Evolutionary conservation across 2,329 filamentous ascomycete genomes (phyloP).

Genomic region (Clarireedia sp.): DNA sequence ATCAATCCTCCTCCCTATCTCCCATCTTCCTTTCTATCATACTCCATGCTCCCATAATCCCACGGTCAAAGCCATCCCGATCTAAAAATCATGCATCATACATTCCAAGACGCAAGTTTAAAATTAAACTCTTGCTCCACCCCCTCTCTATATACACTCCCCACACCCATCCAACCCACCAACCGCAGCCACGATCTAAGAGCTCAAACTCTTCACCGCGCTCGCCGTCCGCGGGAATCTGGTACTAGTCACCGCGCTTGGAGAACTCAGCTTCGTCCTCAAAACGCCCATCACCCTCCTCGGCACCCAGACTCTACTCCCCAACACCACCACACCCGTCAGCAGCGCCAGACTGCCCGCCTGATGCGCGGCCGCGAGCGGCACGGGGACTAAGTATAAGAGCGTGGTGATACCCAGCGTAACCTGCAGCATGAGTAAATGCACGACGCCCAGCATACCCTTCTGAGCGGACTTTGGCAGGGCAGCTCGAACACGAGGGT

Average conservation of each 20-base stretch:
- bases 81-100: not conserved
- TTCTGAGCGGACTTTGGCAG: conserved; percentile 58
- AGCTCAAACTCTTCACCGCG: not conserved
- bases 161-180: not conserved
- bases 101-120: not conserved
- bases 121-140: too few relatives aligned
- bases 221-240: too few relatives aligned
- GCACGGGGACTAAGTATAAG: conserved; percentile 86
- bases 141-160: too few relatives aligned
- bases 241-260: too few relatives aligned
- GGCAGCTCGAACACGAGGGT: conserved; percentile 43
- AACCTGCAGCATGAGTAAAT: conserved; percentile 75
- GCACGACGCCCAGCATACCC: conserved; percentile 71
- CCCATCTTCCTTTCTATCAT: not conserved
- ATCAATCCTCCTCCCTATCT: not conserved
- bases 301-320: conserved; percentile 69
- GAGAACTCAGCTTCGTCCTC: conserved; percentile 28
- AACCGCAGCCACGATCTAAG: not conserved
- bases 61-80: not conserved
- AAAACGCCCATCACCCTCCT: conserved; percentile 54
- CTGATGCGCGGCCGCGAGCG: conserved; percentile 84
- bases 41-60: not conserved
- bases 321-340: conserved; percentile 72
- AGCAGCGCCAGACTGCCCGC: conserved; percentile 80
- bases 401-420: conserved; percentile 82